phyloP scores from a whole-genome alignment of 1,284 basidiomycete genomes.

The Ganoderma meredithae region DNA sequence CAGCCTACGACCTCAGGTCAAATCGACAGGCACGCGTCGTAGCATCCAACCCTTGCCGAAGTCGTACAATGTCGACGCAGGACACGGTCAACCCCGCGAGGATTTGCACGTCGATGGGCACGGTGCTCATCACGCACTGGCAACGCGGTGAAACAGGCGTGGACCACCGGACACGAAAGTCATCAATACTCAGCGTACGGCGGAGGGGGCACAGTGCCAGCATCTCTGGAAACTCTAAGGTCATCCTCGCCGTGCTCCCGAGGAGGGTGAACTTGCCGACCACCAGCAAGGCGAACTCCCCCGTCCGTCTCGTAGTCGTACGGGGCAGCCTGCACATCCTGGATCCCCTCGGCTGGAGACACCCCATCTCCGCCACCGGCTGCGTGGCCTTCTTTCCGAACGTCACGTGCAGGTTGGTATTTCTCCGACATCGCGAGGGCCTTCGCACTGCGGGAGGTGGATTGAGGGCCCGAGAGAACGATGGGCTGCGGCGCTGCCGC shows the following conservation, averaged over 20 bases:
- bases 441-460: background rate
- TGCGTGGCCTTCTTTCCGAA: background rate
- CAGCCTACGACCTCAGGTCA: too few relatives aligned
- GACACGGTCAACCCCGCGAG: too few relatives aligned
- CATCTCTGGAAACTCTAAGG: background rate
- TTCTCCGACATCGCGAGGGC: background rate
- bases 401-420: background rate
- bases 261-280: background rate
- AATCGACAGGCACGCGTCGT: too few relatives aligned
- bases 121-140: background rate
- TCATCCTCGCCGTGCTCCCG: background rate
- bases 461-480: background rate
- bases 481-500: too few relatives aligned
- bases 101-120: background rate
- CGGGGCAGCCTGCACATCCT: background rate
- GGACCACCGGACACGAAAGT: background rate
- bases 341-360: background rate
- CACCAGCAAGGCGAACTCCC: background rate
- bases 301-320: conserved; percentile 5
- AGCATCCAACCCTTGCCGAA: too few relatives aligned
- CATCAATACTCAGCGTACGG: background rate
- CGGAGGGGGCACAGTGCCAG: background rate
- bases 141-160: background rate
- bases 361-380: background rate
- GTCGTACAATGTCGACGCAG: too few relatives aligned